Evolutionary conservation across 1,284 basidiomycete species (phyloP), one percentile per base, ranked within the genome.

Genomic region (Fistulinella cinereoalba): DNA sequence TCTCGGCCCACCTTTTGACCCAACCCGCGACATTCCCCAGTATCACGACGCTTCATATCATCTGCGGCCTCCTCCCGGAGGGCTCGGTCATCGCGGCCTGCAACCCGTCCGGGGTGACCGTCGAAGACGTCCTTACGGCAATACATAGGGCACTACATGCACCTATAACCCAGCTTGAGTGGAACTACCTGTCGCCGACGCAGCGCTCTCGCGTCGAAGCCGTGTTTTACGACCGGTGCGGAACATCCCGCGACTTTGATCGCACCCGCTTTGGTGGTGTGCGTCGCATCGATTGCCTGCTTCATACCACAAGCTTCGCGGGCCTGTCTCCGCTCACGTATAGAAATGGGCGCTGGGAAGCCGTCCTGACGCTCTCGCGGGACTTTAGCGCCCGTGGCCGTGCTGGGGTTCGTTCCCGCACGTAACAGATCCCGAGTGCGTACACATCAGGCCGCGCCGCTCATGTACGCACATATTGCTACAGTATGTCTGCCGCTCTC

Each of bases 291-390:
- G 78, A 80, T 42, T 76, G 70, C 54, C 53, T 80, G 21, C 65
- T 75, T 16, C 59, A 65, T 38, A 75, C 76, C 43, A 74, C 71
- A 4, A 48, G 64, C 24, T 81, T 80, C 42, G 76, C 68, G n/a
- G 79, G 79, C 12, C 59, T 81, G 24, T 69, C 75, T 15, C 57
- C 67, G 8, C 67, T 67, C 31, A 53, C 65, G 37, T 64, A 66
- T 19, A 57, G 54, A 25, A 65, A 66, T 5, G 59, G 64, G 37
- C 66, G 67, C 6, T 76, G 71, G 56, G 61, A 61, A 7, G 61
- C 53, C 53, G 70, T 80, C 41, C 49, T 80, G 58, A 74, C 75
- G 41, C 60, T 79, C 36, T 63, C 67, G 9, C 61, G 62, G 41
- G 53, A 59, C 48, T 59, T 61, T 18, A 13, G 51, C 13, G 47